These are phyloP conservation scores for Lophiostoma macrostomum DNA, from an alignment of 495 filamentous ascomycete genomes.

Conservation along the genomic window DNA sequence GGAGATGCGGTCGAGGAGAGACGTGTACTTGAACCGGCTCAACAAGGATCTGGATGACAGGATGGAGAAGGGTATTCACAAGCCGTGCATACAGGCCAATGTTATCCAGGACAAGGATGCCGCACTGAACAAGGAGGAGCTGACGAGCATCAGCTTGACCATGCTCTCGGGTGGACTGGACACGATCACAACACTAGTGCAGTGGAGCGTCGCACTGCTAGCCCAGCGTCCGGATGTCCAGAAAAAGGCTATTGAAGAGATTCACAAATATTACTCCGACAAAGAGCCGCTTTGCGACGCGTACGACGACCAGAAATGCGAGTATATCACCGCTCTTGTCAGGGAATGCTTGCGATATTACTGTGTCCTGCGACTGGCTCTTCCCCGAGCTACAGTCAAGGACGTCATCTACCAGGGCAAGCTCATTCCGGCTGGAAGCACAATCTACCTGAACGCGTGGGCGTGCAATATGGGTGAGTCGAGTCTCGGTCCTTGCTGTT, in stretches of 20 bases:
- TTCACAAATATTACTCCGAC: conserved; percentile 52
- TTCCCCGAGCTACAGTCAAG: conserved; percentile 58
- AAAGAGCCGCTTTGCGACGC: conserved; percentile 56
- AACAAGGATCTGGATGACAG: conserved; percentile 54
- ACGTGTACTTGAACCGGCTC: conserved; percentile 55
- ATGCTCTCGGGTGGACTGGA: conserved; percentile 63
- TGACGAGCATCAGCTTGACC: conserved; percentile 61
- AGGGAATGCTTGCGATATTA: conserved; percentile 60
- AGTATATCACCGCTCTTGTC: conserved; percentile 57
- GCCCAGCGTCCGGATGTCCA: conserved; percentile 60
- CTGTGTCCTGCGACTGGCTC: conserved; percentile 58
- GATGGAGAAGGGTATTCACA: conserved; percentile 57
- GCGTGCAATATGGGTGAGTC: conserved; percentile 59
- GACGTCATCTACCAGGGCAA: conserved; percentile 57
- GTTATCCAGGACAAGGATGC: conserved; percentile 61
- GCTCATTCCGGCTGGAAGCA: conserved; percentile 56
- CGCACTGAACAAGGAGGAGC: conserved; percentile 55
- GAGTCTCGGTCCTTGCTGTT: not conserved
- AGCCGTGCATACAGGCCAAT: conserved; percentile 64
- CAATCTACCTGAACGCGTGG: conserved; percentile 65
- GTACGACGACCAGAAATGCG: conserved; percentile 60
- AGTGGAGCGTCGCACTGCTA: conserved; percentile 60
- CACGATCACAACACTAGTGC: conserved; percentile 59
- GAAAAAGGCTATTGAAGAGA: conserved; percentile 55
- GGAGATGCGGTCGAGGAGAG: conserved; percentile 57